Conservation (phyloP, 108 stramenopile species). For the Cyclotella distinguenda region DNA sequence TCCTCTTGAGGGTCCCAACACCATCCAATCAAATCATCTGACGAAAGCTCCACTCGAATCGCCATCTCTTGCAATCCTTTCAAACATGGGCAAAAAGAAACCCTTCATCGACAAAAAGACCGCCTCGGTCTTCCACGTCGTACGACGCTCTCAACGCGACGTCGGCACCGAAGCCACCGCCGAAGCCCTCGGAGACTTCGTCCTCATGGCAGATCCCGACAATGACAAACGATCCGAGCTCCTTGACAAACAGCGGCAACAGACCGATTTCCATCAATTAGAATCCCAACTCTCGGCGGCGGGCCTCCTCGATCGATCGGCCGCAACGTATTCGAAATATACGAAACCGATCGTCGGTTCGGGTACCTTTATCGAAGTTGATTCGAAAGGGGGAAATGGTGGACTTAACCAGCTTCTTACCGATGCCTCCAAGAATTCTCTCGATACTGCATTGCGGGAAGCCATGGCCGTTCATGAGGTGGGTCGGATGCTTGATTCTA, state of each 20-base stretch:
- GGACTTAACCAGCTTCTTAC: slow-evolving; percentile 11
- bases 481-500: slow-evolving; percentile 74
- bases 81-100: slow-evolving; percentile 88
- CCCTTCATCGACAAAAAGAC: slow-evolving; percentile 91
- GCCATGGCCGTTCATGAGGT: slow-evolving; percentile 73
- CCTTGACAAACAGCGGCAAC: too few relatives aligned
- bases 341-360: slow-evolving; percentile 80
- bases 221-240: slow-evolving; percentile 27
- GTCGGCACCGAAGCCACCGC: slow-evolving; percentile 61
- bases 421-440: slow-evolving; percentile 48
- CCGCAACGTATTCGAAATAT: slow-evolving; percentile 86
- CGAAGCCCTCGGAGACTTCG: slow-evolving; percentile 49
- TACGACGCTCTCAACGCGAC: slow-evolving; percentile 84
- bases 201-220: slow-evolving; percentile 68
- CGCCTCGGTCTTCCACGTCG: slow-evolving; percentile 72
- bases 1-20: too few relatives aligned
- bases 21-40: background rate
- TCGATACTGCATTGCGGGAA: slow-evolving; percentile 48
- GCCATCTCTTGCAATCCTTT: background rate
- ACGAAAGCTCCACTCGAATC: background rate
- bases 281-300: slow-evolving; percentile 30
- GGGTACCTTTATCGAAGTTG: slow-evolving; percentile 37
- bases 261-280: slow-evolving; percentile 20
- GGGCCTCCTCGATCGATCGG: slow-evolving; percentile 76
- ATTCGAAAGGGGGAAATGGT: slow-evolving; percentile 11